Conservation (phyloP, 179 eudicot species). For the Actinidia arguta region DNA sequence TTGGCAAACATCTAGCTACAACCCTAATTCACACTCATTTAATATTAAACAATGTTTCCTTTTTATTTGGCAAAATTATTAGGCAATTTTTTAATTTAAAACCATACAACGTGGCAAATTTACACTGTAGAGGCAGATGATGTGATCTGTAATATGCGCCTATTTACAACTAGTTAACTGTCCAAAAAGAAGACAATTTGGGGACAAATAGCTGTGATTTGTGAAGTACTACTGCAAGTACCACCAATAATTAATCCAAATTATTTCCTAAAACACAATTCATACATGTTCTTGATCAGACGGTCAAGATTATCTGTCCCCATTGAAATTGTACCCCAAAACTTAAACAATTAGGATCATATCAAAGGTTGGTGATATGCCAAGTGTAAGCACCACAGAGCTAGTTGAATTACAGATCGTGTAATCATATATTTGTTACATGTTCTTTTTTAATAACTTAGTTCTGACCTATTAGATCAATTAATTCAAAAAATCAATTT, state of each 20-base stretch:
- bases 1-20: too few species aligned
- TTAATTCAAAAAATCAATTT: too few species aligned
- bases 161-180: not conserved
- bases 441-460: too few species aligned
- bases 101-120: constrained; percentile 5
- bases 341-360: constrained; percentile 27
- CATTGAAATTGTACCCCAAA: constrained; percentile 19
- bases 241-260: not conserved
- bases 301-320: constrained; percentile 22
- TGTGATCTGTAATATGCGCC: constrained; percentile 2
- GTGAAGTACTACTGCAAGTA: not conserved
- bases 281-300: constrained; percentile 20
- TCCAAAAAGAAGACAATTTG: not conserved
- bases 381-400: constrained; percentile 13
- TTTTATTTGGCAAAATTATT: too few species aligned
- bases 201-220: not conserved
- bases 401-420: not conserved
- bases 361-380: constrained; percentile 19
- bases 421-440: not conserved
- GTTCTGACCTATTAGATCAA: too few species aligned
- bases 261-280: constrained; percentile 1
- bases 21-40: too few species aligned
- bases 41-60: too few species aligned
- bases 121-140: not conserved
- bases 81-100: not conserved